phyloP scores from a whole-genome alignment of 2,329 filamentous ascomycete genomes.

The Cercospora sp. region DNA sequence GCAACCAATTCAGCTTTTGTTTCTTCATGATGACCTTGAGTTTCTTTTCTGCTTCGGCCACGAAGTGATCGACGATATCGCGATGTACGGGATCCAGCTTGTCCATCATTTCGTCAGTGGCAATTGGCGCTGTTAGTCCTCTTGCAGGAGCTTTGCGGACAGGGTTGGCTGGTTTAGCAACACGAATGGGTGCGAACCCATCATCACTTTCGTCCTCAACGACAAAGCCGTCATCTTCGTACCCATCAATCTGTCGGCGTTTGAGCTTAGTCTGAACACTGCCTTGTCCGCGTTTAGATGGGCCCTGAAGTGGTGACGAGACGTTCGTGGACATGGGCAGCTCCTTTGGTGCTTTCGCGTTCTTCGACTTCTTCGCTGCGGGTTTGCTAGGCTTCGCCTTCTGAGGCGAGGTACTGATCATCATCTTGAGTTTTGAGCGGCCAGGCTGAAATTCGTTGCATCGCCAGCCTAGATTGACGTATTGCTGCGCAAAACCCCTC shows the following conservation, averaged over 20 bases:
- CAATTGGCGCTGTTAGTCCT: conserved; percentile 59
- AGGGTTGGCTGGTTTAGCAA: conserved; percentile 41
- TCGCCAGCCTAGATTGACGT: conserved; percentile 57
- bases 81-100: conserved; percentile 61
- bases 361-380: conserved; percentile 37
- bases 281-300: conserved; percentile 41
- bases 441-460: conserved; percentile 50
- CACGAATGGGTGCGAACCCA: conserved; percentile 46
- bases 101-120: conserved; percentile 55
- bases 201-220: conserved; percentile 41
- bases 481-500: conserved; percentile 70
- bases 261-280: conserved; percentile 29
- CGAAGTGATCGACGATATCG: conserved; percentile 64
- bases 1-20: conserved; percentile 56
- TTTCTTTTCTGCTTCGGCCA: conserved; percentile 59
- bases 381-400: conserved; percentile 38
- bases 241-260: conserved; percentile 37
- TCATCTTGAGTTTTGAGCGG: conserved; percentile 51
- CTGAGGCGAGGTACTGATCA: conserved; percentile 47
- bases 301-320: conserved; percentile 61
- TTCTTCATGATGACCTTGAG: conserved; percentile 63
- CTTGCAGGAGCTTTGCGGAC: conserved; percentile 37
- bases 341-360: conserved; percentile 43
- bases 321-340: conserved; percentile 66
- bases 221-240: conserved; percentile 41